A percentile compares a stretch with the other conserved stretches of the same genome.
Evolutionary conservation across 108 stramenopile species (phyloP).

Genomic region (Skeletonema menzelii): DNA sequence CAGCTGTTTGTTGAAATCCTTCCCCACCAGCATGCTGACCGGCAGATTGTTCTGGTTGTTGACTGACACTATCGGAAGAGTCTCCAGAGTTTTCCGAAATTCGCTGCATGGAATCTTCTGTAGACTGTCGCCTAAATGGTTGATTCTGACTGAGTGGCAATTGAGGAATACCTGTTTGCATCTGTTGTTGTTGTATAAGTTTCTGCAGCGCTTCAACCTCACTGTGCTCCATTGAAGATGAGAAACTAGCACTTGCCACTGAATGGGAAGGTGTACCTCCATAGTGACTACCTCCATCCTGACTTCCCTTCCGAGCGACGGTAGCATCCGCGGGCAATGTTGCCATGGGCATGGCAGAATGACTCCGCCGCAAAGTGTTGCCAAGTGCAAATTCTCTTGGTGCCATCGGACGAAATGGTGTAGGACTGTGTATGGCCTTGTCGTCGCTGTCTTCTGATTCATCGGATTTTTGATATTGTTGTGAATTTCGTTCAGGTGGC

Average conservation of each 20-base stretch:
- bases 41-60: neutral
- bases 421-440: conserved; percentile 12
- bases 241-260: no score
- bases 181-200: neutral
- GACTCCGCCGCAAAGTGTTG: conserved; percentile 2
- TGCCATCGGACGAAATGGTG: conserved; percentile 40
- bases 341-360: conserved; percentile 5
- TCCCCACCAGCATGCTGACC: neutral
- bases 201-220: neutral
- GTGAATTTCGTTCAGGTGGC: neutral
- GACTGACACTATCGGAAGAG: neutral
- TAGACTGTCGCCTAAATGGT: neutral
- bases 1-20: neutral
- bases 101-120: neutral
- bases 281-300: neutral
- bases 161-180: neutral
- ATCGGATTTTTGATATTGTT: neutral
- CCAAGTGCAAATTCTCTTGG: conserved; percentile 42
- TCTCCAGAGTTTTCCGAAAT: neutral
- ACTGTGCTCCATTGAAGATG: neutral
- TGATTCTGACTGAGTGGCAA: neutral
- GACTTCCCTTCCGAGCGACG: neutral
- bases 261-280: neutral
- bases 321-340: neutral
- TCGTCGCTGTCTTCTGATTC: neutral